Evolutionary conservation across 441 rosid genomes (phyloP).

Genomic region (Brassica hybrid): DNA sequence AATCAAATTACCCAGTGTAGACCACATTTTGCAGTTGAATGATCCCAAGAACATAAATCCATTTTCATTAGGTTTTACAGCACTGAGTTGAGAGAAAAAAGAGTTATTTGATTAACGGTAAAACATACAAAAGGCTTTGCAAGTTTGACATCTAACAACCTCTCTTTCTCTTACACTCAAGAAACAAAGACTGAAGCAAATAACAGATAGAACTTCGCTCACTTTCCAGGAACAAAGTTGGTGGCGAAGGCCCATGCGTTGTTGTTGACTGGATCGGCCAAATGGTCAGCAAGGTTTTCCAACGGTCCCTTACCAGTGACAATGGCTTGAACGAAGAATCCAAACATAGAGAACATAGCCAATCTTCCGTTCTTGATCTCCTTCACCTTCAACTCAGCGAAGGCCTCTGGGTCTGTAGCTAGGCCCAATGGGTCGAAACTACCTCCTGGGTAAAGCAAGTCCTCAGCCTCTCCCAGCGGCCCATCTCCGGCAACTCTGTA

Average conservation of each 20-base stretch:
- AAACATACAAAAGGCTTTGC: constrained; percentile 24
- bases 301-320: constrained; percentile 60
- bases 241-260: constrained; percentile 65
- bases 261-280: constrained; percentile 67
- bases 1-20: background rate
- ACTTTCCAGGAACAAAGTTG: constrained; percentile 64
- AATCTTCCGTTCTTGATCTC: constrained; percentile 61
- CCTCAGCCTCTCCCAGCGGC: constrained; percentile 52
- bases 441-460: constrained; percentile 61
- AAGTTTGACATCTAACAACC: constrained; percentile 26
- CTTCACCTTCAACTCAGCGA: constrained; percentile 59
- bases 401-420: constrained; percentile 60
- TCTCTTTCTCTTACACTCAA: constrained; percentile 29
- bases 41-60: background rate
- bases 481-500: background rate
- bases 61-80: background rate
- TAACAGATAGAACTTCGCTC: constrained; percentile 29
- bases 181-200: constrained; percentile 39
- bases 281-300: constrained; percentile 61
- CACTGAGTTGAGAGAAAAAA: constrained; percentile 10
- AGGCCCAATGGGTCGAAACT: constrained; percentile 63
- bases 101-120: constrained; percentile 29
- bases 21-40: background rate
- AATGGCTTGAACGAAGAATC: constrained; percentile 64
- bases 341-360: constrained; percentile 68